Percentiles rank a stretch among this genome's conserved stretches.
Conservation (phyloP, 2,329 filamentous ascomycete species). For the Colletotrichum sp. region DNA sequence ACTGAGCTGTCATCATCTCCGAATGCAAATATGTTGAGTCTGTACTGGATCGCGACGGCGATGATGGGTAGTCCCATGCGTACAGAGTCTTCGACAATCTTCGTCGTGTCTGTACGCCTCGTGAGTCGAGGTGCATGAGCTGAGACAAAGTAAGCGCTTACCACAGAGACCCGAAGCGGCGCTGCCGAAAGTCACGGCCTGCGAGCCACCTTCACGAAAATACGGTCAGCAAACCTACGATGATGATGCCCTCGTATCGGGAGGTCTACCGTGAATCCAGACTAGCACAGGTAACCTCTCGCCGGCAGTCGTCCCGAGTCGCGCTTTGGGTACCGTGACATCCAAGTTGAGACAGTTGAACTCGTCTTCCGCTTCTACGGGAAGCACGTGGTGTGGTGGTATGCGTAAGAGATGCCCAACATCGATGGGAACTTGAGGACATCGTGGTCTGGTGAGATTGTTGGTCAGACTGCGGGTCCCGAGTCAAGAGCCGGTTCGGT, state of each 20-base stretch:
- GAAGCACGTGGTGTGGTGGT: constrained; percentile 31
- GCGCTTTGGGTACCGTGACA: constrained; percentile 32
- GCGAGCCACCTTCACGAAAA: constrained; percentile 39
- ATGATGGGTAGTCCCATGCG: constrained; percentile 24
- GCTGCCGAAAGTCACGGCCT: constrained; percentile 47
- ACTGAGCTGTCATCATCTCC: constrained; percentile 38
- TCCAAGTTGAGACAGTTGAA: constrained; percentile 48
- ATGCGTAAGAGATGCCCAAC: constrained; percentile 47
- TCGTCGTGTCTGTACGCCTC: constrained; percentile 33
- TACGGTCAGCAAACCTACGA: background rate
- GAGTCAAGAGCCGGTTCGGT: background rate
- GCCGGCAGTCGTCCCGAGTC: background rate
- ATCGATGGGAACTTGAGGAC: constrained; percentile 44
- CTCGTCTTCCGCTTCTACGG: constrained; percentile 40
- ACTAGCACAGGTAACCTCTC: constrained; percentile 41
- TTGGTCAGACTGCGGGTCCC: constrained; percentile 1
- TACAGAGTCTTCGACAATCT: constrained; percentile 39
- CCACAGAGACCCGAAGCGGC: constrained; percentile 45
- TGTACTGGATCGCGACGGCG: constrained; percentile 24
- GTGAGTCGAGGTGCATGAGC: background rate
- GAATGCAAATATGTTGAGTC: constrained; percentile 41
- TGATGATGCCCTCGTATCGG: background rate
- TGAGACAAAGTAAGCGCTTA: constrained; percentile 24
- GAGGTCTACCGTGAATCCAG: constrained; percentile 47
- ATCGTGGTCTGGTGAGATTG: constrained; percentile 37